Base-by-base conservation (phyloP, 805 yeast species). In the Candida broadrunensis region DNA sequence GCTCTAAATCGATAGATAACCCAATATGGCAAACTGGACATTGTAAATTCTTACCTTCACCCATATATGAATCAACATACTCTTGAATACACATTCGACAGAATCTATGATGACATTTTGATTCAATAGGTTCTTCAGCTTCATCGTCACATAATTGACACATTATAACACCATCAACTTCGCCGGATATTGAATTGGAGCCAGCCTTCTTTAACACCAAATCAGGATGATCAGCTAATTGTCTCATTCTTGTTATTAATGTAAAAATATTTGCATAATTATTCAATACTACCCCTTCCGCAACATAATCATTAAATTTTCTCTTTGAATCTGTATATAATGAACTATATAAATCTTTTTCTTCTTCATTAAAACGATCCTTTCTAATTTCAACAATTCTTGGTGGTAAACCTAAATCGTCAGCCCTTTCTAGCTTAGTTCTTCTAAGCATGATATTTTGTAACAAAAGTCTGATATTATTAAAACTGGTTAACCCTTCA, bases 1-100 rank as follows among this genome's bases (percentile, higher is more conserved):
- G 96, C 35, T 85, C 80, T 36, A 93, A 66, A 56, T 93, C 99
- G 38, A 93, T 93, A 39, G 95, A 85, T 43, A 93, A 67, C 0
- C 93, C 90, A 49, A 93, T 88, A 55, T 90, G 99, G 56, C 99
- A 93, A 4, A 93, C 96, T 0, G 99, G 99, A 55, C 99, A 93
- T 45, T 87, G 81, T 33, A 90, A 66, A 33, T 77, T 75, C 37
- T 67, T 66, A 27, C 66, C 70, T 14, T 66, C 73, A 3, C 93
- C 95, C 32, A 76, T 77, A 54, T 72, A 87, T 38, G 93, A 81
- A 48, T 90, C 97, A 36, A 85, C 79, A 55, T 93, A 93, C 61
- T 95, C 99, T 43, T 77, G 80, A 42, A 93, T 80, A 60, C 99
- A 93, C 72, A 93, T 72, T 21, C 99, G 77, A 59, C 99, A 93